These are phyloP conservation scores for Pythium guiyangense DNA, from an alignment of 352 stramenopile genomes.

Conservation along the genomic window DNA sequence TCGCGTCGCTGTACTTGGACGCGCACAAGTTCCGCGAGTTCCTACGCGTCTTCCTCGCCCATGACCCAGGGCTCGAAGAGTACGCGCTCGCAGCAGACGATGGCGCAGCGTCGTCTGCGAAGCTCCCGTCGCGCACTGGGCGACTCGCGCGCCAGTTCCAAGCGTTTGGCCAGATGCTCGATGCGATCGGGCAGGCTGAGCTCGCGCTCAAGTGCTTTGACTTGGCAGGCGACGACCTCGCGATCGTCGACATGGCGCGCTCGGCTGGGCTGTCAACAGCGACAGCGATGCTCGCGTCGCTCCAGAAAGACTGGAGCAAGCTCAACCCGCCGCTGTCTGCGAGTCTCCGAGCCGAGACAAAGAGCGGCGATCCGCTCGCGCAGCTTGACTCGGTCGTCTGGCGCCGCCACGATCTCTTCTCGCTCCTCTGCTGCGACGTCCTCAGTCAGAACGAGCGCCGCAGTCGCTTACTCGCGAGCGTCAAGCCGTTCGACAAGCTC, in stretches of 20 bases:
- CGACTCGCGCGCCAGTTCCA: slow-evolving; percentile 28
- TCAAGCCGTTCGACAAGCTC: slow-evolving; percentile 47
- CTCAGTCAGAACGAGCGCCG: slow-evolving; percentile 54
- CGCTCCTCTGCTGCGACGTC: slow-evolving; percentile 60
- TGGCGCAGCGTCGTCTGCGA: slow-evolving; percentile 25
- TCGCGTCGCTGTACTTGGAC: slow-evolving; percentile 51
- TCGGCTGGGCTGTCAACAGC: slow-evolving; percentile 18
- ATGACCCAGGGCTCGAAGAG: slow-evolving; percentile 60
- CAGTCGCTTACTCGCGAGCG: slow-evolving; percentile 50
- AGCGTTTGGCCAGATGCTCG: slow-evolving; percentile 39
- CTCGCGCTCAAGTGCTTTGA: slow-evolving; percentile 63
- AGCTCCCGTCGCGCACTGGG: slow-evolving; percentile 57
- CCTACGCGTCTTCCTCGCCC: slow-evolving; percentile 37
- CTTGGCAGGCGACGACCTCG: slow-evolving; percentile 61
- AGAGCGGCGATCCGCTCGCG: neutral
- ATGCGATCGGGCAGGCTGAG: slow-evolving; percentile 44
- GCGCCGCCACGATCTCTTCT: slow-evolving; percentile 49
- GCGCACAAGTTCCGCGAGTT: slow-evolving; percentile 53
- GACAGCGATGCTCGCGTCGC: slow-evolving; percentile 20
- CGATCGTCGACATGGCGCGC: slow-evolving; percentile 43
- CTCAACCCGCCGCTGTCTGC: slow-evolving; percentile 51
- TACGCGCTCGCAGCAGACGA: slow-evolving; percentile 56
- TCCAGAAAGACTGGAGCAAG: slow-evolving; percentile 51
- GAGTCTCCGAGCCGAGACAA: slow-evolving; percentile 24
- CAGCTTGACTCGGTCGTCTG: slow-evolving; percentile 14